Conservation (phyloP, 495 filamentous ascomycete species). For the Aspergillus olivimuriae region DNA sequence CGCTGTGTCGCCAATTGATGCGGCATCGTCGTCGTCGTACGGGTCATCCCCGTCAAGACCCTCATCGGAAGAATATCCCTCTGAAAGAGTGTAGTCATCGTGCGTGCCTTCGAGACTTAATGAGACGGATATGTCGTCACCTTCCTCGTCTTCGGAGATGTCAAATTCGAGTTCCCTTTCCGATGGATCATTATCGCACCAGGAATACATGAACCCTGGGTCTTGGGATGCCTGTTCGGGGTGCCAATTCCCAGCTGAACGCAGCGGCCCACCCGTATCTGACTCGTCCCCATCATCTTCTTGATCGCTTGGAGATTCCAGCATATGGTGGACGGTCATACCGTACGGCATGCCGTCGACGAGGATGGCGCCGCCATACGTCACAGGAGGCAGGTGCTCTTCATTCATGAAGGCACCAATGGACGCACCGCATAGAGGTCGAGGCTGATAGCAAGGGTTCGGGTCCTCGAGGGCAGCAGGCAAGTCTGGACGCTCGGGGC, state of each 20-base stretch:
- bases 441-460: conserved; percentile 57
- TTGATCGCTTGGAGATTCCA: conserved; percentile 71
- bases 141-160: conserved; percentile 45
- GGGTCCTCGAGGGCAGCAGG: conserved; percentile 27
- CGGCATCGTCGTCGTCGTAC: conserved; percentile 54
- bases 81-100: conserved; percentile 37
- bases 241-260: conserved; percentile 32
- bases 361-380: conserved; percentile 79
- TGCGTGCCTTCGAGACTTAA: conserved; percentile 21
- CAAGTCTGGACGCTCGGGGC: conserved; percentile 22
- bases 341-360: conserved; percentile 80
- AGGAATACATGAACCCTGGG: conserved; percentile 25
- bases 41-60: conserved; percentile 29
- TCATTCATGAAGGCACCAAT: conserved; percentile 86
- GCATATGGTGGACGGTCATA: conserved; percentile 94
- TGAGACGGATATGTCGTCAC: conserved; percentile 28
- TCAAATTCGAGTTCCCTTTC: conserved; percentile 38
- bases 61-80: conserved; percentile 44
- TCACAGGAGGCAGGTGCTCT: conserved; percentile 79
- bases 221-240: conserved; percentile 13
- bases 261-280: conserved; percentile 23
- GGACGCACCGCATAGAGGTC: conserved; percentile 78
- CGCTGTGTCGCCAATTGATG: conserved; percentile 76
- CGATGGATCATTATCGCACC: conserved; percentile 26
- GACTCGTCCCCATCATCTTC: conserved; percentile 34